Conservation (phyloP, 2,329 filamentous ascomycete genomes). For the Pseudogymnoascus sp. region DNA sequence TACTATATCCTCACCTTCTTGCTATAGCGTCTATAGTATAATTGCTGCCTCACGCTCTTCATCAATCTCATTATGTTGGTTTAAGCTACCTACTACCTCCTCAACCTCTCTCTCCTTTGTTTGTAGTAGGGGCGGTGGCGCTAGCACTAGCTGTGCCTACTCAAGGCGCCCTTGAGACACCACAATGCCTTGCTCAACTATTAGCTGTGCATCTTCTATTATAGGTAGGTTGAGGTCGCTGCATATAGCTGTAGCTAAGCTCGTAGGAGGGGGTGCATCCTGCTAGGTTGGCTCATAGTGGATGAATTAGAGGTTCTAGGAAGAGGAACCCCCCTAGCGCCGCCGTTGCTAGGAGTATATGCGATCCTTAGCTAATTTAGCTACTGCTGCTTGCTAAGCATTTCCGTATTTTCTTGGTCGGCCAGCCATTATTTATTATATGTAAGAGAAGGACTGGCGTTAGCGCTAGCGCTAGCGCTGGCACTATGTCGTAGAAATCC, state of each 20-base stretch:
- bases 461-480: too few species aligned
- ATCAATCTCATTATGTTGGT: background rate
- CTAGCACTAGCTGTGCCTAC: background rate
- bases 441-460: too few species aligned
- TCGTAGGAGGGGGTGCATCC: background rate
- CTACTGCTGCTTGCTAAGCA: too few species aligned
- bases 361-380: too few species aligned
- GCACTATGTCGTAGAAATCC: too few species aligned
- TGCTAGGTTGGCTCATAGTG: background rate
- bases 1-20: background rate
- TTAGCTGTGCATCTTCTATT: background rate
- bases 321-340: too few species aligned
- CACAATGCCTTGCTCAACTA: background rate
- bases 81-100: background rate
- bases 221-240: background rate
- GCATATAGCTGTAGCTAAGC: background rate
- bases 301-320: too few species aligned
- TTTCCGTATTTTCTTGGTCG: too few species aligned
- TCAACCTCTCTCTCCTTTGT: background rate
- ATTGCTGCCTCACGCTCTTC: background rate
- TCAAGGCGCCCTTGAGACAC: background rate
- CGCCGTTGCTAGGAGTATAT: too few species aligned
- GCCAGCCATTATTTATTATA: too few species aligned
- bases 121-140: background rate
- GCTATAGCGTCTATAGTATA: background rate